These are phyloP conservation scores for Cladosporium sp. DNA, from an alignment of 2,329 filamentous ascomycete species.

Conservation along the genomic window DNA sequence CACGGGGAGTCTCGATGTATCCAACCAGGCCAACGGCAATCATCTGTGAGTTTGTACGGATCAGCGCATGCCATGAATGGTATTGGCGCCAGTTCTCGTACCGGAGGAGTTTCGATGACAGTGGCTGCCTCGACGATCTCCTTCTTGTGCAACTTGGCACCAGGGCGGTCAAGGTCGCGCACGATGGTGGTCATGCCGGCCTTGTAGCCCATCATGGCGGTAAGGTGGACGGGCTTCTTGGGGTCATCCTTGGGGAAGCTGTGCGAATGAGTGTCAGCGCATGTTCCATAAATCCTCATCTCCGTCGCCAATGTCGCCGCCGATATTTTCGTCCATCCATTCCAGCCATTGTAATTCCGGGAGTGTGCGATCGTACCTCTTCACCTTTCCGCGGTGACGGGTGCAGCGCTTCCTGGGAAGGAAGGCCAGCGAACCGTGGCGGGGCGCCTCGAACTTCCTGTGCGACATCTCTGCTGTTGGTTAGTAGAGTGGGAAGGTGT, in stretches of 20 bases:
- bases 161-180: conserved; percentile 96
- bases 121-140: conserved; percentile 86
- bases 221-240: conserved; percentile 99
- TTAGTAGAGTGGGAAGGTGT: conserved; percentile 9
- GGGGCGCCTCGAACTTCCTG: conserved; percentile 78
- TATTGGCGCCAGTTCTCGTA: conserved; percentile 45
- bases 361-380: conserved; percentile 64
- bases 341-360: background rate
- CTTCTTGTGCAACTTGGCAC: conserved; percentile 99
- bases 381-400: conserved; percentile 94
- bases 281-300: background rate
- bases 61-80: conserved; percentile 64
- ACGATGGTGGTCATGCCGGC: conserved; percentile 99
- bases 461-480: conserved; percentile 45
- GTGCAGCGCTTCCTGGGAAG: conserved; percentile 75
- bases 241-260: conserved; percentile 99
- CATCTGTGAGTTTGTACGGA: conserved; percentile 63
- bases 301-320: conserved; percentile 6
- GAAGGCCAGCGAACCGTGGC: conserved; percentile 72
- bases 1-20: conserved; percentile 99
- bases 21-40: conserved; percentile 99
- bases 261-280: conserved; percentile 19
- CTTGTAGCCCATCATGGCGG: conserved; percentile 98
- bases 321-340: conserved; percentile 8
- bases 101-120: conserved; percentile 89